Evolutionary conservation across 768 basidiomycete genomes (phyloP), one percentile per base, ranked within the genome.

Genomic region (Rhodotorula diobovata): DNA sequence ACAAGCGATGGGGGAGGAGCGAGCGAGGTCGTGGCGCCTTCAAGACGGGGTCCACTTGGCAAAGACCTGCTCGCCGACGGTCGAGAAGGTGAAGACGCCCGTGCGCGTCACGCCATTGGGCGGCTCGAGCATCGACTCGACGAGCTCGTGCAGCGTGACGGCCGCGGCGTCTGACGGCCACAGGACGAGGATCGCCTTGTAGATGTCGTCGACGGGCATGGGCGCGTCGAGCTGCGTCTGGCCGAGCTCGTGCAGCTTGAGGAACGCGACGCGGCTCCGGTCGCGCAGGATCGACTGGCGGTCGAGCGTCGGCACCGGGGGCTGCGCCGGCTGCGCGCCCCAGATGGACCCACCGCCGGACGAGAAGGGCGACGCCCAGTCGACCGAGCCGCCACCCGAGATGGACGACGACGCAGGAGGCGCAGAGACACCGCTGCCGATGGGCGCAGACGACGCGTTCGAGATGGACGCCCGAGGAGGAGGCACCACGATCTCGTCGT

Each of bases 161-260:
- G 23, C 56, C 18, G 59, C 63, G 10, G 65, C 55, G 43, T 71
- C 73, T 32, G 63, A 8, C 48, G 72, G 72, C 70, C 76, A 78
- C 32, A 76, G 72, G 8, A 70, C 63, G 51, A 74, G 54, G 45
- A 78, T 59, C 37, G 75, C 76, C n/a, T 72, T 65, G 57, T 77
- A 75, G 20, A 78, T 68, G 50, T 76, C 76, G 68, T 70, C 62
- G 65, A 76, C 48, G 30, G 71, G 35, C 60, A 76, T 46, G 50
- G 71, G 66, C 25, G 25, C 37, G 55, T 66, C 68, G 53, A 39
- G 35, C n/a, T 51, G 46, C 9, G 56, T 57, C 45, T 57, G 50
- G 41, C 43, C 69, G 23, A 75, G 62, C 68, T 74, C 73, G 59
- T 76, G 69, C 39, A 78, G 67, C 66, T 77, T 76, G 64, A 70